phyloP scores from a whole-genome alignment of 1,284 basidiomycete species.

The Austropuccinia psidii region DNA sequence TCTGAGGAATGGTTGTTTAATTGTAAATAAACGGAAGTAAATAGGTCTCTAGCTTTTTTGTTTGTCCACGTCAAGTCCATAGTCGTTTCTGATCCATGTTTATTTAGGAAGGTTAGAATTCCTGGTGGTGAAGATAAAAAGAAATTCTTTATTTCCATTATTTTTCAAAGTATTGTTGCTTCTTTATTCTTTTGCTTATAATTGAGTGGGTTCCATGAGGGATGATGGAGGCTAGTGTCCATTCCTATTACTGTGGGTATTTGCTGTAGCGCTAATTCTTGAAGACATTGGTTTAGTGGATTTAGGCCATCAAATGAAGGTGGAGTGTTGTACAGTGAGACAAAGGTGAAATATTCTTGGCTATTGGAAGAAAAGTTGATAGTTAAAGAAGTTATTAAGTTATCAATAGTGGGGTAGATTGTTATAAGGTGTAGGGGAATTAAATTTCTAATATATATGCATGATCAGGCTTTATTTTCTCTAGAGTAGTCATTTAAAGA shows the following conservation, averaged over 20 bases:
- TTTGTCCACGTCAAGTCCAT: neutral
- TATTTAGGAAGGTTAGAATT: neutral
- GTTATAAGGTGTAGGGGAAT: neutral
- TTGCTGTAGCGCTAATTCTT: neutral
- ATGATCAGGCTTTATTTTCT: neutral
- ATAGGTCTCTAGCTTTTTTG: neutral
- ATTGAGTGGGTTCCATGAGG: neutral
- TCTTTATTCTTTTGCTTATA: neutral
- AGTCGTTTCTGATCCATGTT: neutral
- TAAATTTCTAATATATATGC: conserved; percentile 6
- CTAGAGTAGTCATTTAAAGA: neutral
- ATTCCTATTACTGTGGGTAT: neutral
- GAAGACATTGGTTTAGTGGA: too few species aligned
- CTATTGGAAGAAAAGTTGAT: too few species aligned
- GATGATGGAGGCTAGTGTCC: conserved; percentile 16
- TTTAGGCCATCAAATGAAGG: neutral
- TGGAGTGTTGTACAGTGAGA: neutral
- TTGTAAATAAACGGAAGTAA: neutral
- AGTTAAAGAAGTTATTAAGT: too few species aligned
- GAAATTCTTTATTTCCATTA: neutral
- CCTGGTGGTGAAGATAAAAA: conserved; percentile 5
- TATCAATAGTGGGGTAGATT: too few species aligned
- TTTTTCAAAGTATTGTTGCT: neutral
- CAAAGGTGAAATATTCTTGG: neutral
- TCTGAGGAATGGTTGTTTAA: neutral